Evolutionary conservation across 805 yeast species (phyloP), one percentile per base, ranked within the genome.

Genomic region (Trichomonascus vanleenenianus): DNA sequence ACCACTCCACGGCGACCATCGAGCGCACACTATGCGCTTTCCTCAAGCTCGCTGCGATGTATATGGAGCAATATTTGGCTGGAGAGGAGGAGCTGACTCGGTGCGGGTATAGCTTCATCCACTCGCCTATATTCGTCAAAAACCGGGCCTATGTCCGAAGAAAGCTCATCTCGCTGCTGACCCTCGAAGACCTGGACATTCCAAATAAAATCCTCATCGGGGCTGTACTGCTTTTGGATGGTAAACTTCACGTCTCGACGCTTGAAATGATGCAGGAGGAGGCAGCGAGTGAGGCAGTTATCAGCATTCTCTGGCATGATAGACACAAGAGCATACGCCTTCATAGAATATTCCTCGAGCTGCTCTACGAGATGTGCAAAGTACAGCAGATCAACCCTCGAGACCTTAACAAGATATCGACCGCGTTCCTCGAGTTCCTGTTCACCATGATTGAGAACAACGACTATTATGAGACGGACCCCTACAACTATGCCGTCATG

Each of bases 401-500:
- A 1, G 77, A 78, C 44, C 55, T 80, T 27, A 54, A 56, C 7
- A 47, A 60, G 12, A 59, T 81, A 35, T 71, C 72, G 40, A 61
- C 60, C 22, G 67, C 66, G 35, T 74, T 79, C 44, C 61, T 80
- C 12, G 67, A 67, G 45, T 75, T 64, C 50, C 55, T 81, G 43
- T 72, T 79, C 53, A 58, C 65, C 14, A 63, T 73, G 0, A 58
- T 82, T 16, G 73, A 73, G 8, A 49, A 48, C n/a, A 49, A 57
- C 35, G 58, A 52, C 22, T 59, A 55, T 30, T 56, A 56, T 39
- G 59, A 58, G 22, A 40, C 52, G 11, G 81, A 82, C 57, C 73
- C 78, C 11, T 72, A 71, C 50, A 82, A 79, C 57, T 78, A 77
- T 50, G 76, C 85, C 34, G 79, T 82, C 50, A 80, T 88, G 66